These are phyloP conservation scores for Thielaviopsis populi DNA, from an alignment of 2,329 filamentous ascomycete genomes.

Conservation along the genomic window DNA sequence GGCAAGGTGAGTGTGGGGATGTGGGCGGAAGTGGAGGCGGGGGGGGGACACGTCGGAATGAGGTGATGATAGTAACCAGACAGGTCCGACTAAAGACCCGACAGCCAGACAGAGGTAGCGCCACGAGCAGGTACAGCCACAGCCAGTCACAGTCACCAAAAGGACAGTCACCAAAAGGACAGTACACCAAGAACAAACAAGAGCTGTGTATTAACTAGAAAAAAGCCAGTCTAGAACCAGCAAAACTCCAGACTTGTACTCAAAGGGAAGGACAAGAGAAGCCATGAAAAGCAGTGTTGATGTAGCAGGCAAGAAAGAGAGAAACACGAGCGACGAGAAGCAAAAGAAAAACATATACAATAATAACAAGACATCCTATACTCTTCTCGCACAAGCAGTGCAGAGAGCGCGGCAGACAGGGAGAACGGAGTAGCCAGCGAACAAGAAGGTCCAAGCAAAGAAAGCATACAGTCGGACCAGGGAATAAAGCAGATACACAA, in stretches of 20 bases:
- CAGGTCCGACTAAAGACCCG: no score
- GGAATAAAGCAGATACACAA: slow-evolving; percentile 2
- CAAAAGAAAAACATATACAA: slow-evolving; percentile 1
- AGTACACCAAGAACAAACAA: not conserved
- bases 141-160: not conserved
- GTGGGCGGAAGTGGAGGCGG: no score
- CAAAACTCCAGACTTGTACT: slow-evolving; percentile 16
- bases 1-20: not conserved
- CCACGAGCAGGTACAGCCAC: not conserved
- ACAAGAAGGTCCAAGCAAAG: slow-evolving; percentile 2
- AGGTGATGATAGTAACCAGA: no score
- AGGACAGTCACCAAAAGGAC: no score
- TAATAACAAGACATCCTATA: not conserved
- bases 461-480: slow-evolving; percentile 2
- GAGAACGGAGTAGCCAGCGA: not conserved
- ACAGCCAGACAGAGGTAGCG: no score
- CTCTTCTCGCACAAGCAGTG: no score
- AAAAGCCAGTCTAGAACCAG: slow-evolving; percentile 16
- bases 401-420: not conserved
- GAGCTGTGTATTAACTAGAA: slow-evolving; percentile 16
- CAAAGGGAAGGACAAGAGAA: slow-evolving; percentile 3
- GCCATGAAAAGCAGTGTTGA: not conserved
- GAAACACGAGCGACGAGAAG: not conserved
- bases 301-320: not conserved
- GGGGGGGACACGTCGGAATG: no score